These are phyloP conservation scores for Syzygium oleosum DNA, from an alignment of 345 rosid genomes.

Conservation along the genomic window DNA sequence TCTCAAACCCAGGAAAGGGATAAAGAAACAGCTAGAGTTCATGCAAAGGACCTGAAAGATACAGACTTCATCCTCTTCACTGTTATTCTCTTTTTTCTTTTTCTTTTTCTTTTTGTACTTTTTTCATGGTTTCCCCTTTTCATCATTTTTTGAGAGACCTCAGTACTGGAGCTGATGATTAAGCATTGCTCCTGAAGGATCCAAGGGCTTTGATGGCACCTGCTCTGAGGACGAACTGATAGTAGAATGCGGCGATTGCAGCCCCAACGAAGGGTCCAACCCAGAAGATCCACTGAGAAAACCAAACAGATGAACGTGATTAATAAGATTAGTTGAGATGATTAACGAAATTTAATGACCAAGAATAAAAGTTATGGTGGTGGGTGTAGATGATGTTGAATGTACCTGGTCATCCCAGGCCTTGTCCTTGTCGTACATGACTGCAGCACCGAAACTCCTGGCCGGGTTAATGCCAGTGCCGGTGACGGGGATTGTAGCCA, in stretches of 20 bases:
- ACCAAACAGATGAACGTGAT: background rate
- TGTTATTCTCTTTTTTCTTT: background rate
- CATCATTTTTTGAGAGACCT: background rate
- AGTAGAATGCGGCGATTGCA: slow-evolving; percentile 67
- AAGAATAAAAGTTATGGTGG: background rate
- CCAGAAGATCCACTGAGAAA: slow-evolving; percentile 85
- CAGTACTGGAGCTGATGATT: background rate
- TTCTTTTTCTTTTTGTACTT: background rate
- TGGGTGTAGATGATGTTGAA: background rate
- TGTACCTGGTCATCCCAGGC: slow-evolving; percentile 93
- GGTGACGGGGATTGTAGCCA: slow-evolving; percentile 86
- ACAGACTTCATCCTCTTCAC: background rate
- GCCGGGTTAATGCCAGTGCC: slow-evolving; percentile 98
- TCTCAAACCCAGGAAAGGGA: background rate
- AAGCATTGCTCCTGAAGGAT: slow-evolving; percentile 87
- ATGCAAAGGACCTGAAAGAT: background rate
- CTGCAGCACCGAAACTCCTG: slow-evolving; percentile 95
- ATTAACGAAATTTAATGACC: background rate
- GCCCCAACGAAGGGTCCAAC: slow-evolving; percentile 95
- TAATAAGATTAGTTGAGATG: background rate
- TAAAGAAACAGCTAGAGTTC: background rate
- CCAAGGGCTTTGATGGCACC: slow-evolving; percentile 72
- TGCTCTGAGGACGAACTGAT: slow-evolving; percentile 74
- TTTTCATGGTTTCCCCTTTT: background rate
- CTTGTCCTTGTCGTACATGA: slow-evolving; percentile 61